These are phyloP conservation scores for Populus hybrid DNA, from an alignment of 441 rosid genomes.

Conservation along the genomic window DNA sequence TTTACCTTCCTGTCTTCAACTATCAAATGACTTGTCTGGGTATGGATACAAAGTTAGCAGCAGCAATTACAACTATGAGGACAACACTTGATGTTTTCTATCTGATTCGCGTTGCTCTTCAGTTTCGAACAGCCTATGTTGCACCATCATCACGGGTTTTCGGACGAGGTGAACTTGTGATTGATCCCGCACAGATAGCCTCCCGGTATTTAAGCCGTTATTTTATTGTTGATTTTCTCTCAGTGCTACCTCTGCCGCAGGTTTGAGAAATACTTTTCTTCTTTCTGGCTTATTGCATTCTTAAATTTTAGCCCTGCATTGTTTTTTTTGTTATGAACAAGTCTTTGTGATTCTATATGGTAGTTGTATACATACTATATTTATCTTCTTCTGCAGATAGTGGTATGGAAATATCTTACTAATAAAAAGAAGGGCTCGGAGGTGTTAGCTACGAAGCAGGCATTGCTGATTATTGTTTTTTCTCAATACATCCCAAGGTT, in stretches of 20 bases:
- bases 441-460: constrained; percentile 62
- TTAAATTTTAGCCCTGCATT: background rate
- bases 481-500: constrained; percentile 83
- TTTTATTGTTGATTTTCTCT: constrained; percentile 74
- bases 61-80: constrained; percentile 56
- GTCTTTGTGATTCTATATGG: background rate
- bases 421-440: constrained; percentile 51
- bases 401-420: constrained; percentile 67
- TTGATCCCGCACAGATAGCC: constrained; percentile 82
- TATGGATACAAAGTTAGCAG: constrained; percentile 60
- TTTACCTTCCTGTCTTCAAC: constrained; percentile 81
- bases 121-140: constrained; percentile 88
- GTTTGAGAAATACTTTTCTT: constrained; percentile 29
- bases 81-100: constrained; percentile 62
- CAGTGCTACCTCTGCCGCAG: constrained; percentile 94
- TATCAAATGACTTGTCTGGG: constrained; percentile 54
- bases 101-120: constrained; percentile 70
- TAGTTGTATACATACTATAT: background rate
- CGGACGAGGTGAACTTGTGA: constrained; percentile 98
- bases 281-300: background rate
- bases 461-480: constrained; percentile 49
- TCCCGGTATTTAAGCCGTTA: constrained; percentile 61
- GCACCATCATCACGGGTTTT: constrained; percentile 96
- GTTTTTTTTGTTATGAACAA: background rate
- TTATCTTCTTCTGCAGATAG: constrained; percentile 45